phyloP scores from a whole-genome alignment of 768 basidiomycete genomes.

The Collybiopsis confluens region DNA sequence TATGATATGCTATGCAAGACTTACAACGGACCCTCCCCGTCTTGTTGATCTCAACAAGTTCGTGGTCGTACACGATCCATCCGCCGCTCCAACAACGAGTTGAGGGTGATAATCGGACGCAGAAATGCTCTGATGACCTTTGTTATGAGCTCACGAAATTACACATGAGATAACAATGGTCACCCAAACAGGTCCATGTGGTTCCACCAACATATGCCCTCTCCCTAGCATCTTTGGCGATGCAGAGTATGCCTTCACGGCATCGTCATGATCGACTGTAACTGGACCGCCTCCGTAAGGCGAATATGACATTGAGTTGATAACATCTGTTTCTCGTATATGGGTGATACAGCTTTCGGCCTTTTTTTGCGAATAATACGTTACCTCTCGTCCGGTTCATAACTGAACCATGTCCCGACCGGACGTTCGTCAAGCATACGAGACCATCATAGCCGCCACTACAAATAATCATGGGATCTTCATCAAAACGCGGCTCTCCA shows the following conservation, averaged over 20 bases:
- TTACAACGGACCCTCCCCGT: conserved; percentile 67
- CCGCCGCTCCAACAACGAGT: conserved; percentile 75
- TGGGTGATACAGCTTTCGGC: too few species aligned
- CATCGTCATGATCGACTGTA: conserved; percentile 81
- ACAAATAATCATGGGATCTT: conserved; percentile 68
- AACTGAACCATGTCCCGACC: conserved; percentile 61
- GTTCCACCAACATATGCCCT: conserved; percentile 68
- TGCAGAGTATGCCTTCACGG: conserved; percentile 69
- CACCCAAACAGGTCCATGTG: conserved; percentile 83
- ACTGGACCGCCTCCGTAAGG: conserved; percentile 65
- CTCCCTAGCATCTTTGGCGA: conserved; percentile 71
- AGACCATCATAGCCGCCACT: conserved; percentile 82
- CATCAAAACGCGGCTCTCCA: conserved; percentile 41
- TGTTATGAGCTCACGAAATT: not conserved
- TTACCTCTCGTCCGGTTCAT: conserved; percentile 80
- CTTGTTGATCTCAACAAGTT: conserved; percentile 66
- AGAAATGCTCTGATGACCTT: conserved; percentile 49
- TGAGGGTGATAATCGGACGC: conserved; percentile 87
- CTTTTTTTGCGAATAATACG: not conserved
- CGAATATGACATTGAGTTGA: conserved; percentile 64
- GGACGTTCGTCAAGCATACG: conserved; percentile 71
- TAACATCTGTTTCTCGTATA: conserved; percentile 58
- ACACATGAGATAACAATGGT: conserved; percentile 16
- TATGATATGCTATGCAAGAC: conserved; percentile 19
- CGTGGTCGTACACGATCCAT: conserved; percentile 76